Evolutionary conservation across 177 flowering plant genomes (phyloP).

Genomic region (Vitis hybrid): DNA sequence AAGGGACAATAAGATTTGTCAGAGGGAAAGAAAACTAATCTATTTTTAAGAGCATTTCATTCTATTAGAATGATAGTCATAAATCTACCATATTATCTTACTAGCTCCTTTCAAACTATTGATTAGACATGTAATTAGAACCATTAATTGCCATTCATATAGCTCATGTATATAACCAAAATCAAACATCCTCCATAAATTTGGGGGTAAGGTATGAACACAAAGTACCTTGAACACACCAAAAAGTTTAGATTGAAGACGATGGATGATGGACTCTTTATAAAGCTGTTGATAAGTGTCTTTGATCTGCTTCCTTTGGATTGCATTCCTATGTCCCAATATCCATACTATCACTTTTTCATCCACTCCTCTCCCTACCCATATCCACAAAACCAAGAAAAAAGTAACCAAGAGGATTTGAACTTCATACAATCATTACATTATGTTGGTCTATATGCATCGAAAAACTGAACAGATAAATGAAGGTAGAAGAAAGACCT

Average conservation of each 20-base stretch:
- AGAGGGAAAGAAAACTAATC: too few relatives aligned
- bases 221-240: slow-evolving; percentile 65
- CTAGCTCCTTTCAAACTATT: too few relatives aligned
- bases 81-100: too few relatives aligned
- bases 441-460: neutral
- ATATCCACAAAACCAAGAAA: neutral
- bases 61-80: too few relatives aligned
- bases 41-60: too few relatives aligned
- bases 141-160: too few relatives aligned
- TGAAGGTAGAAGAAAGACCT: slow-evolving; percentile 31
- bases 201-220: neutral
- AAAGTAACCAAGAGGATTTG: neutral
- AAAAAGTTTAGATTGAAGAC: slow-evolving; percentile 61
- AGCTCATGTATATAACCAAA: too few relatives aligned
- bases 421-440: too few relatives aligned
- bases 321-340: slow-evolving; percentile 69
- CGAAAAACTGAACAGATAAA: neutral
- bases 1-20: too few relatives aligned
- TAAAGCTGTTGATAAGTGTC: slow-evolving; percentile 63
- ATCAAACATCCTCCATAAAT: too few relatives aligned
- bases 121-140: too few relatives aligned
- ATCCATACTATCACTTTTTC: slow-evolving; percentile 62
- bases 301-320: slow-evolving; percentile 58
- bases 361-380: slow-evolving; percentile 75
- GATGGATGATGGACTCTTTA: slow-evolving; percentile 58